A percentile compares a stretch with the other conserved stretches of the same genome.
These are phyloP conservation scores for Saturnispora gosingensis DNA, from an alignment of 805 yeast species.

Conservation along the genomic window DNA sequence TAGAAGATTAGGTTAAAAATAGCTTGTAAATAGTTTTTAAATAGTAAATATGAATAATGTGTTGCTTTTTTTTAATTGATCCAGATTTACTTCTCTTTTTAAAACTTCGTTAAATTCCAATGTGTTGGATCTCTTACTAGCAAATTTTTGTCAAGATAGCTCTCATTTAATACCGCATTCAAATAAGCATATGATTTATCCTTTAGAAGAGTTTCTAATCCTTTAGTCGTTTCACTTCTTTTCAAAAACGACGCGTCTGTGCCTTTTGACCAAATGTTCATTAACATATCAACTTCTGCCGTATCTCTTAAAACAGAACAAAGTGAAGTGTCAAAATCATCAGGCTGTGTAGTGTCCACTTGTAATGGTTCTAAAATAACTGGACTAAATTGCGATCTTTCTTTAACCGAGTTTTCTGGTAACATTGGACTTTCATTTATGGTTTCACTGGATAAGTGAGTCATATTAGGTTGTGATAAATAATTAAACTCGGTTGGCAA, in stretches of 20 bases:
- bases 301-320: conserved; percentile 22
- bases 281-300: conserved; percentile 4
- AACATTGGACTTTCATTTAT: background rate
- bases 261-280: background rate
- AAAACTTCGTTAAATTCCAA: conserved; percentile 2
- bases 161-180: conserved; percentile 29
- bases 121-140: conserved; percentile 7
- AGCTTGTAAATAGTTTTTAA: conserved; percentile 1
- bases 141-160: background rate
- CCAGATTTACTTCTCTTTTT: background rate
- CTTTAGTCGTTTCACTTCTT: background rate
- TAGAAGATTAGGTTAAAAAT: conserved; percentile 26
- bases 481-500: too few relatives aligned
- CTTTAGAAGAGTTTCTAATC: conserved; percentile 2
- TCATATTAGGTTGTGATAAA: background rate
- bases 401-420: background rate
- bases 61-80: background rate
- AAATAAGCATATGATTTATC: conserved; percentile 34
- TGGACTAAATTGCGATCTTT: background rate
- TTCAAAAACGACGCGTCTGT: background rate
- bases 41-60: background rate
- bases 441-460: conserved; percentile 2
- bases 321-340: conserved; percentile 14
- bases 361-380: background rate
- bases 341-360: background rate